Conservation (phyloP, 1,284 basidiomycete species). For the Gymnopus androsaceus region DNA sequence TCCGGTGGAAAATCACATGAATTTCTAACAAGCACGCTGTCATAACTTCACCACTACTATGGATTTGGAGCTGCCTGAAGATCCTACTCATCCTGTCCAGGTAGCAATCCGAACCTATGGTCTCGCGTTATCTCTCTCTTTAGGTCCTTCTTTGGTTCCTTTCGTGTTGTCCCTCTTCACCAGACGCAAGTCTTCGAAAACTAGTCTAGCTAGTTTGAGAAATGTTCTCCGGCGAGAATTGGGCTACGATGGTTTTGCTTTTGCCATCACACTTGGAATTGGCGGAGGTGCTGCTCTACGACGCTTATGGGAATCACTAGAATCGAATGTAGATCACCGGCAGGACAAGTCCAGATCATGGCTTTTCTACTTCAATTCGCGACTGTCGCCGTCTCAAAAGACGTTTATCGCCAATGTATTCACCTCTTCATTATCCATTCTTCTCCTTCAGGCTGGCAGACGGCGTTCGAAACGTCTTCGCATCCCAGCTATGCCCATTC, state of each 20-base stretch:
- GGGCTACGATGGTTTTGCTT: slow-evolving; percentile 63
- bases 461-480: slow-evolving; percentile 30
- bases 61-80: slow-evolving; percentile 28
- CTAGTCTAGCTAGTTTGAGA: slow-evolving; percentile 30
- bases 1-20: too few species aligned
- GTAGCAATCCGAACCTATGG: slow-evolving; percentile 66
- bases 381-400: slow-evolving; percentile 41
- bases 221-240: slow-evolving; percentile 57
- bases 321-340: slow-evolving; percentile 21
- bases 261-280: slow-evolving; percentile 61
- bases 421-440: slow-evolving; percentile 56
- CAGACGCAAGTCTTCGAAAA: slow-evolving; percentile 18
- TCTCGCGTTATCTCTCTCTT: slow-evolving; percentile 64
- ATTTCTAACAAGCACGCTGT: too few species aligned
- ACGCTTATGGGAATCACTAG: slow-evolving; percentile 43
- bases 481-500: slow-evolving; percentile 21
- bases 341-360: slow-evolving; percentile 2
- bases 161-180: slow-evolving; percentile 40
- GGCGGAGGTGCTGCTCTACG: slow-evolving; percentile 61
- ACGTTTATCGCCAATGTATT: slow-evolving; percentile 60
- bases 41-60: too few species aligned
- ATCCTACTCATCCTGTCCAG: slow-evolving; percentile 54
- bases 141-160: slow-evolving; percentile 63
- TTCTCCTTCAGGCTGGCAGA: slow-evolving; percentile 56
- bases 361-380: slow-evolving; percentile 14